Base-by-base conservation (phyloP, 2,329 filamentous ascomycete species). In the Lachnellula suecica region DNA sequence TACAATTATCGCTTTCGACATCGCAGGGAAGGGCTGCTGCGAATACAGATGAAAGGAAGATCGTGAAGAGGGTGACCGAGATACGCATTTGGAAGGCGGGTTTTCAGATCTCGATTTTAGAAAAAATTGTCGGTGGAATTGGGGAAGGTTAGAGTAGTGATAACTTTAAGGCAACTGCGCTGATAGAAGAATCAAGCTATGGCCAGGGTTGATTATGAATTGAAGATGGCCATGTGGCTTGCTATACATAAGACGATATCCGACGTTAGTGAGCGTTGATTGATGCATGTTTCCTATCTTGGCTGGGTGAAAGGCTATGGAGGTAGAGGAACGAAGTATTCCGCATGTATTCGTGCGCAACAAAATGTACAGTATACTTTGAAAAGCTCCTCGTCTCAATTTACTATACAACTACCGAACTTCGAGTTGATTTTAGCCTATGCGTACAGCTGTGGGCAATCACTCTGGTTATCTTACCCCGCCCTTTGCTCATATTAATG, bases 1-100 rank as follows among this genome's bases (percentile, higher is more conserved):
- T 52, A 25, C 57, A 59, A 27, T 44, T 44, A 49, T 59, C 57
- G 44, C 40, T 41, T 11, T 58, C 44, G 15, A 27, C 46, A 22
- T 53, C 51, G 47, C 56, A 58, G 27, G 49, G n/a, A n/a, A n/a
- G 37, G 8, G 47, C 51, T 13, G 41, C 47, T 17, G 51, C 51
- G 7, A 53, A 43, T 31, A 27, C 24, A 1, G 40, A 11, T 24
- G 51, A 34, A 11, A 43, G 24, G 19, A 46, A 49, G 24, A 49
- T 35, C 9, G 45, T 20, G 46, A 49, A 20, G 35, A 54, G 15
- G 22, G 29, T 25, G 29, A 49, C 24, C 27, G 37, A 34, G 31
- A 50, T 34, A 20, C 44, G 52, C 53, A 53, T 51, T 15, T n/a
- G 43, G 25, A 47, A 37, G 25, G 8, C 23, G 29, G 35, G 35